A percentile compares a stretch with the other conserved stretches of the same genome.
Evolutionary conservation across 352 stramenopile genomes (phyloP).

Genomic region (Phytophthora pistaciae): DNA sequence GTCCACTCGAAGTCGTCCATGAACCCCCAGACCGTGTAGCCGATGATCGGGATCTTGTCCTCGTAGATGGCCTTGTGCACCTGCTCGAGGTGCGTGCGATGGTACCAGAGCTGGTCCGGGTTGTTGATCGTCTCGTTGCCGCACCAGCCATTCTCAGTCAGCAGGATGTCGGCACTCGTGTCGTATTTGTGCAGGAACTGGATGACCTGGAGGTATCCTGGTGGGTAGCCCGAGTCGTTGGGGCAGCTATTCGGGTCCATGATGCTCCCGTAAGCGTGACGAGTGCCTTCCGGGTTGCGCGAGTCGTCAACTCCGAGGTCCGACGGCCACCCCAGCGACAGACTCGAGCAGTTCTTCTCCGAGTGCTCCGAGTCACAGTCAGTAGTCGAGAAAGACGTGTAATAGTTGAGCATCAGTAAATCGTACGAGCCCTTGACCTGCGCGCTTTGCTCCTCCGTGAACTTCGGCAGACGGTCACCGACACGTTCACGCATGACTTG

Average conservation of each 20-base stretch:
- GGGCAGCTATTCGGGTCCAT: conserved; percentile 39
- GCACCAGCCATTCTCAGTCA: conserved; percentile 79
- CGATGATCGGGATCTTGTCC: conserved; percentile 70
- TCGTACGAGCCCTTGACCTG: conserved; percentile 86
- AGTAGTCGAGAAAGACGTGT: conserved; percentile 64
- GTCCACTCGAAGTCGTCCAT: conserved; percentile 45
- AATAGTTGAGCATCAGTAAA: conserved; percentile 96
- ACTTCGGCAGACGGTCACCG: conserved; percentile 85
- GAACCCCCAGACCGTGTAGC: conserved; percentile 94
- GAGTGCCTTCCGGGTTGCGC: conserved; percentile 31
- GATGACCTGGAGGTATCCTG: conserved; percentile 62
- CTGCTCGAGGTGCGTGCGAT: conserved; percentile 56
- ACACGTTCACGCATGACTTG: conserved; percentile 88
- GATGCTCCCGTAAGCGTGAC: conserved; percentile 42
- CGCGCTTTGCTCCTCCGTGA: conserved; percentile 81
- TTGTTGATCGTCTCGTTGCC: conserved; percentile 68
- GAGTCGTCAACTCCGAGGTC: conserved; percentile 58
- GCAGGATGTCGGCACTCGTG: conserved; percentile 45
- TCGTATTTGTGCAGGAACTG: conserved; percentile 61
- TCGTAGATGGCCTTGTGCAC: conserved; percentile 61
- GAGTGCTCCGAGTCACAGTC: conserved; percentile 52
- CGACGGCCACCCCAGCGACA: conserved; percentile 47
- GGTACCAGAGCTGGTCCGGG: conserved; percentile 69
- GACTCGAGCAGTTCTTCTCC: conserved; percentile 41
- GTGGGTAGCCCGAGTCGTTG: conserved; percentile 47